Conservation (phyloP, 2,329 filamentous ascomycete species). For the Ceratocystis destructans region DNA sequence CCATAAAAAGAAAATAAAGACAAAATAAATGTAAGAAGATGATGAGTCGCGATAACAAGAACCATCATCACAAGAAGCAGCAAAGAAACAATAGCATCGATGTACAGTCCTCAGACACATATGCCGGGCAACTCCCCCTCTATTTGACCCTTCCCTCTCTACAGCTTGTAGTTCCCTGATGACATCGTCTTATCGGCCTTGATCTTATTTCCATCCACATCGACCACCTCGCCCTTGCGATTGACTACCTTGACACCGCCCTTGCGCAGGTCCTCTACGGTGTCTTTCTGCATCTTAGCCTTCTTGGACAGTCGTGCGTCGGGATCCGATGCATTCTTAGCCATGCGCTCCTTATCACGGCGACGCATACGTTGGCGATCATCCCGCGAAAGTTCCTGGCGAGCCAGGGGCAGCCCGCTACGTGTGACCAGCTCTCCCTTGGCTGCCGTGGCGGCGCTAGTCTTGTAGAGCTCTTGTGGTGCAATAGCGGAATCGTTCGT, state of each 20-base stretch:
- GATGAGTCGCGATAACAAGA: conserved; percentile 5
- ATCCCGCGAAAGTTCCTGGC: conserved; percentile 77
- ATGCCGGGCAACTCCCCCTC: neutral
- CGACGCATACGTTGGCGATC: conserved; percentile 65
- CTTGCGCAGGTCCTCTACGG: conserved; percentile 59
- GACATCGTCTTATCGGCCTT: conserved; percentile 37
- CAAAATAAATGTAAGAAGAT: neutral
- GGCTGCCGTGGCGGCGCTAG: conserved; percentile 43
- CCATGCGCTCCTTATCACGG: conserved; percentile 66
- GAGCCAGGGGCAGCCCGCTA: conserved; percentile 61
- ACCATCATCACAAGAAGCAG: neutral
- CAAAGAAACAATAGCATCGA: neutral
- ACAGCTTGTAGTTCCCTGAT: conserved; percentile 50
- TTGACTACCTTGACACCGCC: conserved; percentile 87
- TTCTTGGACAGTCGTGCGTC: conserved; percentile 23
- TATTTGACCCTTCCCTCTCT: neutral
- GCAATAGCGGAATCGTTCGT: conserved; percentile 62
- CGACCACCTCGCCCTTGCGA: conserved; percentile 70
- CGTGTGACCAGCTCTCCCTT: conserved; percentile 66
- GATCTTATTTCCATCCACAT: conserved; percentile 69
- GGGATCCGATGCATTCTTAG: conserved; percentile 48
- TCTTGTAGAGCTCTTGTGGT: conserved; percentile 84
- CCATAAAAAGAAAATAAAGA: conserved; percentile 2
- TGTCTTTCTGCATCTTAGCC: conserved; percentile 33
- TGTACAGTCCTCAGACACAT: neutral